Evolutionary conservation across 2,329 filamentous ascomycete species (phyloP), one percentile per base, ranked within the genome.

Genomic region (Fusarium nisikadoi): DNA sequence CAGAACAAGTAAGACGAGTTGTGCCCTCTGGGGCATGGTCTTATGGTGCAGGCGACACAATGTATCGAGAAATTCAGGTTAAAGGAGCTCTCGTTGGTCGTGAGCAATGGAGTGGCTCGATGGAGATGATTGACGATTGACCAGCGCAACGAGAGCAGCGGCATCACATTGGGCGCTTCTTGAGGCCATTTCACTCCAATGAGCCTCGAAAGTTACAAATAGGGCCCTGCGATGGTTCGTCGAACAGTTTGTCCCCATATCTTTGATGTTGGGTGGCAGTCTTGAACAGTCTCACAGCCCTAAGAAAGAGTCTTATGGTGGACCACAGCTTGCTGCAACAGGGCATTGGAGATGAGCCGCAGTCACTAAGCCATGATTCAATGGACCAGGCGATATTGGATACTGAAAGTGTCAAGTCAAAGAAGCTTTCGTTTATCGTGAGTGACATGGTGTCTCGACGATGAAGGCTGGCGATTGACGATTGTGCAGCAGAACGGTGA

Each of bases 41-140:
- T 6, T 8, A 17, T 11, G 8, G 10, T 3, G 1, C 6, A 9
- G 17, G 53, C 10, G 53, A 47, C 14, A 35, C 23, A 8, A 4
- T 0, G 0, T 1, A 47, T 17, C 12, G 1, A 1, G 7, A 11
- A 5, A 1, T 7, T 0, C 0, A 35, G 3, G 17, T 19, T 3
- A 16, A 49, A 14, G 6, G 13, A 57, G 39, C 19, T 6, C 5
- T 33, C 1, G 29, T 25, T 49, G 23, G 6, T n/a, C 8, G 20
- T 5, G 8, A 9, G 54, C 5, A 8, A 23, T 12, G 23, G 20
- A n/a, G 14, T 57, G 41, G 20, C 36, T 49, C 10, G 53, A 35
- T n/a, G 20, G 11, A 1, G 17, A 19, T 13, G 8, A 1, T n/a
- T 19, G 41, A 14, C 12, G 23, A n/a, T n/a, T 25, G 54, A 49